Evolutionary conservation across 2,329 filamentous ascomycete genomes (phyloP).

Genomic region (Chaetomiaceae sp.): DNA sequence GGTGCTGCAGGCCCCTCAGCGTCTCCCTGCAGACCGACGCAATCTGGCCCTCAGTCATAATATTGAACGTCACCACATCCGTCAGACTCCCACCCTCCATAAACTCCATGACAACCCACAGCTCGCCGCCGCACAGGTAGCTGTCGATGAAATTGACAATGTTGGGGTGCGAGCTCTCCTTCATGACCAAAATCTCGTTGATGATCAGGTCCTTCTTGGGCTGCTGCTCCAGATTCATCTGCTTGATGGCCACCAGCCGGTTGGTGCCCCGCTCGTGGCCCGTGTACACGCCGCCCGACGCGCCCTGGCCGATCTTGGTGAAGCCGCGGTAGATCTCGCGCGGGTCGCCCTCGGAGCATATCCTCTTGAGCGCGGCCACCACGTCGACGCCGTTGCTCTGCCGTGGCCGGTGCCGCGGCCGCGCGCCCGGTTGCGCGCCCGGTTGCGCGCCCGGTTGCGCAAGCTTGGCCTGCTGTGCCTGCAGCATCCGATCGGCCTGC

Average conservation of each 20-base stretch:
- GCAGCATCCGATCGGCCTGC: slow-evolving; percentile 33
- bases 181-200: slow-evolving; percentile 99
- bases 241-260: slow-evolving; percentile 93
- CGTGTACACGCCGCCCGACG: slow-evolving; percentile 91
- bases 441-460: slow-evolving; percentile 48
- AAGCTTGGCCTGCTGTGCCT: slow-evolving; percentile 30
- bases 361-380: slow-evolving; percentile 74
- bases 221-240: slow-evolving; percentile 98
- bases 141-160: slow-evolving; percentile 99
- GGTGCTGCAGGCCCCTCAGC: slow-evolving; percentile 82
- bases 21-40: slow-evolving; percentile 94
- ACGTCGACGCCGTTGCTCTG: slow-evolving; percentile 82
- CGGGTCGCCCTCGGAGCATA: slow-evolving; percentile 87
- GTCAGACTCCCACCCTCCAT: slow-evolving; percentile 98
- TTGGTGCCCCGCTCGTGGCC: slow-evolving; percentile 82
- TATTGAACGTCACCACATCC: slow-evolving; percentile 97
- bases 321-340: slow-evolving; percentile 81
- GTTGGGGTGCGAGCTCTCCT: slow-evolving; percentile 95
- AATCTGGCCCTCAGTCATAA: slow-evolving; percentile 97
- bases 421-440: slow-evolving; percentile 54
- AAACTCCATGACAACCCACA: slow-evolving; percentile 99
- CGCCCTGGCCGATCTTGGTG: slow-evolving; percentile 95
- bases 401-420: slow-evolving; percentile 72
- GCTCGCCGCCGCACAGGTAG: slow-evolving; percentile 80
- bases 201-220: slow-evolving; percentile 99